These are phyloP conservation scores for Xylaria scruposa DNA, from an alignment of 495 filamentous ascomycete species.

Conservation along the genomic window DNA sequence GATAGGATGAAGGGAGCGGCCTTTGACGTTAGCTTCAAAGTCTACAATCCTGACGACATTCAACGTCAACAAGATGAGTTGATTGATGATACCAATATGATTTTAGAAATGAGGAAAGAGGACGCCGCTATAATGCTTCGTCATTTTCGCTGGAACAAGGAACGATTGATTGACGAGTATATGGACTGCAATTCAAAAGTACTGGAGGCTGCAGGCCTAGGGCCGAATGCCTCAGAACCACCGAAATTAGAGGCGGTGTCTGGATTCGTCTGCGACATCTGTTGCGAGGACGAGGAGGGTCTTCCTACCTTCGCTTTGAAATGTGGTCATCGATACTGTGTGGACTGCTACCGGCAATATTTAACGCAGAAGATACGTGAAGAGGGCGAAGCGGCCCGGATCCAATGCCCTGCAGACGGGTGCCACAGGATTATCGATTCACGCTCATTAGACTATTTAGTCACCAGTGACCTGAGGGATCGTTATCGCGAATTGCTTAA, in stretches of 20 bases:
- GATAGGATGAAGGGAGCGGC: slow-evolving; percentile 71
- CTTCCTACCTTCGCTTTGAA: slow-evolving; percentile 94
- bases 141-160: slow-evolving; percentile 92
- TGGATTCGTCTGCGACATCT: slow-evolving; percentile 92
- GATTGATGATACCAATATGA: slow-evolving; percentile 85
- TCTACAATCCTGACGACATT: slow-evolving; percentile 80
- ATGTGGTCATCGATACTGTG: slow-evolving; percentile 94
- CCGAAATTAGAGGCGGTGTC: slow-evolving; percentile 72
- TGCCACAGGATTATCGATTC: slow-evolving; percentile 93
- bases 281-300: slow-evolving; percentile 83
- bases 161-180: slow-evolving; percentile 90
- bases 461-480: slow-evolving; percentile 72
- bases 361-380: slow-evolving; percentile 88
- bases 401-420: slow-evolving; percentile 86
- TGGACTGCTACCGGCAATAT: slow-evolving; percentile 91
- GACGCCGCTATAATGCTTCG: slow-evolving; percentile 87
- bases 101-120: slow-evolving; percentile 85
- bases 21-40: slow-evolving; percentile 85
- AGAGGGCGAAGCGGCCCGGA: slow-evolving; percentile 92
- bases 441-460: slow-evolving; percentile 82
- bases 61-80: slow-evolving; percentile 81
- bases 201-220: slow-evolving; percentile 85
- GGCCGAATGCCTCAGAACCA: slow-evolving; percentile 63
- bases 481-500: slow-evolving; percentile 88
- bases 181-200: slow-evolving; percentile 83